A percentile compares a stretch with the other conserved stretches of the same genome.
These are phyloP conservation scores for Xylariaceae sp. DNA, from an alignment of 2,329 filamentous ascomycete species.

Conservation along the genomic window DNA sequence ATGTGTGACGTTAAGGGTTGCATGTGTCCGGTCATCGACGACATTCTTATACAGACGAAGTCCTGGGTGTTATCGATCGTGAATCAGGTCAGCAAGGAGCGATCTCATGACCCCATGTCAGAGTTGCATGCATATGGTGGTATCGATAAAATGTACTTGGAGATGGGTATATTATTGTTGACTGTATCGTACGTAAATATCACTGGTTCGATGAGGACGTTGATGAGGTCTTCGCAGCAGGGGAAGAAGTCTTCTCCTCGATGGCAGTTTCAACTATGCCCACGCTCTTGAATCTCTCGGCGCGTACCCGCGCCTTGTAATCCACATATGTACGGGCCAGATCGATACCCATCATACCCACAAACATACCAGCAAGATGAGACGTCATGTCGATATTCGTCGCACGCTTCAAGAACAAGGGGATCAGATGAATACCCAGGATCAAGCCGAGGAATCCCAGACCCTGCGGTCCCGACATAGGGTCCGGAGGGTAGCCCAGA, in stretches of 20 bases:
- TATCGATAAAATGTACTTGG: not conserved
- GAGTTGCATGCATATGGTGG: not conserved
- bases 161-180: not conserved
- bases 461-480: constrained; percentile 47
- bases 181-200: constrained; percentile 2
- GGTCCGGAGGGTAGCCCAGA: constrained; percentile 52
- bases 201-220: constrained; percentile 2
- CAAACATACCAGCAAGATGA: constrained; percentile 47
- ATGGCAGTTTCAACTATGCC: constrained; percentile 20
- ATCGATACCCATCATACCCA: constrained; percentile 41
- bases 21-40: too few relatives aligned
- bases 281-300: constrained; percentile 26
- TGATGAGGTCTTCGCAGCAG: constrained; percentile 1
- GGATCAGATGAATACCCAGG: constrained; percentile 46
- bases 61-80: too few relatives aligned
- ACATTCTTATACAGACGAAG: too few relatives aligned
- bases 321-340: constrained; percentile 32
- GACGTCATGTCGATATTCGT: constrained; percentile 47
- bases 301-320: constrained; percentile 22
- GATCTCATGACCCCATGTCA: not conserved
- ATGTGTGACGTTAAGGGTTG: too few relatives aligned
- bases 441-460: constrained; percentile 49
- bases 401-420: constrained; percentile 35
- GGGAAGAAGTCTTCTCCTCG: constrained; percentile 11
- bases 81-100: not conserved